Percentiles rank a stretch among this genome's conserved stretches.
These are phyloP conservation scores for Glycyrrhiza uralensis DNA, from an alignment of 306 rosid genomes.

Conservation along the genomic window DNA sequence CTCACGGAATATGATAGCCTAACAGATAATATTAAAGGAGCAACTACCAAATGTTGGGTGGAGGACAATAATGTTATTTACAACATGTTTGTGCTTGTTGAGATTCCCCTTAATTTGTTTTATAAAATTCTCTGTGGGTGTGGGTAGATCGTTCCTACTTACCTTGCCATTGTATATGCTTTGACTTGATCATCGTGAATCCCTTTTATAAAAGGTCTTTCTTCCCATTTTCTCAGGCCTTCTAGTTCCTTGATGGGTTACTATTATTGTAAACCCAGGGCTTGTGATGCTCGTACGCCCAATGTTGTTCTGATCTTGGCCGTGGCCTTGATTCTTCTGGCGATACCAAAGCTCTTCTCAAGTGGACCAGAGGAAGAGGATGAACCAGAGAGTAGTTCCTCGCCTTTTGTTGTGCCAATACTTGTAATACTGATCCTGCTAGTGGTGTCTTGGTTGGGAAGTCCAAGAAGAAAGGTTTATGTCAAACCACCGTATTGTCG, in stretches of 20 bases:
- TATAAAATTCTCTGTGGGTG: background rate
- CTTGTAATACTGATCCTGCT: constrained; percentile 42
- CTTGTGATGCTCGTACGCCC: constrained; percentile 21
- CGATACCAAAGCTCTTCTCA: constrained; percentile 41
- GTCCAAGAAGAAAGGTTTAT: constrained; percentile 1
- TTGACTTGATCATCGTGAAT: constrained; percentile 15
- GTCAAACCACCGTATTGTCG: constrained; percentile 27
- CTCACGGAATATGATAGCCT: constrained; percentile 6
- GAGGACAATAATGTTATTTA: constrained; percentile 18
- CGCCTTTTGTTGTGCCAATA: constrained; percentile 36
- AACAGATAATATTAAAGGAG: constrained; percentile 1
- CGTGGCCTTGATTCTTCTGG: constrained; percentile 43
- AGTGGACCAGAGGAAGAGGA: constrained; percentile 2
- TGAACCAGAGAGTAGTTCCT: constrained; percentile 5
- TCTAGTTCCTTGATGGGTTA: constrained; percentile 42
- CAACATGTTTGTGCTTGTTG: background rate
- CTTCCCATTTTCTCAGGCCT: background rate
- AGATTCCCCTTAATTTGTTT: background rate
- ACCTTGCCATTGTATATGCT: background rate
- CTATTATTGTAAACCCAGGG: constrained; percentile 40
- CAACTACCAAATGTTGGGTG: constrained; percentile 25
- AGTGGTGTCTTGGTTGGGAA: constrained; percentile 41
- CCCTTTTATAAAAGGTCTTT: background rate
- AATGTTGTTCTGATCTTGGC: constrained; percentile 49
- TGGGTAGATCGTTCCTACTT: background rate